A percentile compares a stretch with the other conserved stretches of the same genome.
Conservation (phyloP, 768 basidiomycete genomes). For the Agrocybe praecox region DNA sequence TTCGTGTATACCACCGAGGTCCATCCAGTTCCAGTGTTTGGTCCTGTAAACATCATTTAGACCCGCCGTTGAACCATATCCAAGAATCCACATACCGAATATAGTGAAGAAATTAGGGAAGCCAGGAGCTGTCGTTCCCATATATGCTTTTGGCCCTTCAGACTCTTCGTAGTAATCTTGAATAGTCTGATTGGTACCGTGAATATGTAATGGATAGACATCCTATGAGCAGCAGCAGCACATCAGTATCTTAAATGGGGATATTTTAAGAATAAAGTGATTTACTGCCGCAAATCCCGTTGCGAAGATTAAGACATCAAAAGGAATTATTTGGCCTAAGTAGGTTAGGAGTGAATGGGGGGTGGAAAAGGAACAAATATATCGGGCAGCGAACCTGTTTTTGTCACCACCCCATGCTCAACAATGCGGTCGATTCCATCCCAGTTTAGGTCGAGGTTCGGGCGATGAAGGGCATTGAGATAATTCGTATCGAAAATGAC, state of each 20-base stretch:
- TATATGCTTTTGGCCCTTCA: constrained; percentile 43
- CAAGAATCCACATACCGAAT: constrained; percentile 27
- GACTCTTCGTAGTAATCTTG: constrained; percentile 39
- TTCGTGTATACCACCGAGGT: constrained; percentile 42
- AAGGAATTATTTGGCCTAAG: constrained; percentile 32
- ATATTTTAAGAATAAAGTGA: not conserved
- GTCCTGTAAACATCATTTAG: constrained; percentile 25
- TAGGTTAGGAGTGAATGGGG: not conserved
- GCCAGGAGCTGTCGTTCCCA: constrained; percentile 41
- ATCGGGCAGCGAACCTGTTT: constrained; percentile 28
- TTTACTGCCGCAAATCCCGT: constrained; percentile 33
- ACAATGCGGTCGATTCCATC: constrained; percentile 39
- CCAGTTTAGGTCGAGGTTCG: constrained; percentile 48
- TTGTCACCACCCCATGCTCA: constrained; percentile 44
- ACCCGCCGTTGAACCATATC: not conserved
- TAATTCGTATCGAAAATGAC: constrained; percentile 52
- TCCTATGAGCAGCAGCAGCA: constrained; percentile 30
- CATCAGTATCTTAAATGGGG: not conserved
- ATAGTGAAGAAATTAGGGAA: constrained; percentile 50
- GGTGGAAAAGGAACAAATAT: not conserved
- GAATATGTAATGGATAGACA: constrained; percentile 31
- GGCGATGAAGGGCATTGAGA: constrained; percentile 41
- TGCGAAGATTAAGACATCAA: constrained; percentile 42
- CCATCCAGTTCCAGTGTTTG: constrained; percentile 44
- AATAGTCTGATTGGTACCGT: constrained; percentile 32